Conservation (phyloP, 1,284 basidiomycete species). For the Trametes pubescens region DNA sequence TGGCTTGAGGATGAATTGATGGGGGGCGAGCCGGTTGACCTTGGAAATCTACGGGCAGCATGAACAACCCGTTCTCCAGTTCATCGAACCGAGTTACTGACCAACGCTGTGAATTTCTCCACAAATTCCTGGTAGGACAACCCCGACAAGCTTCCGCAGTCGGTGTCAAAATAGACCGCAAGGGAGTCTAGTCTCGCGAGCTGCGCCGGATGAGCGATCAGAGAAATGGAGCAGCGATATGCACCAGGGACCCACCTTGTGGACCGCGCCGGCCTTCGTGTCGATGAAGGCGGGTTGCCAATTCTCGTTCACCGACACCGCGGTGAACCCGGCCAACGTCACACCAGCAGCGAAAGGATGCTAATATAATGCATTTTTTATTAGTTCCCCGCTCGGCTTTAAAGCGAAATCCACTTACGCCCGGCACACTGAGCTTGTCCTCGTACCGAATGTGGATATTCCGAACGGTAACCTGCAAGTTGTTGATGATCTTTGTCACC, state of each 20-base stretch:
- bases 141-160: conserved; percentile 84
- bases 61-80: background rate
- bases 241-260: conserved; percentile 69
- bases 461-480: conserved; percentile 94
- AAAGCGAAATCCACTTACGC: conserved; percentile 56
- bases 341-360: conserved; percentile 96
- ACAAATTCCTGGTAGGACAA: conserved; percentile 75
- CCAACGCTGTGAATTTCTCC: conserved; percentile 82
- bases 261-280: conserved; percentile 87
- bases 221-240: no score
- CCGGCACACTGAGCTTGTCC: conserved; percentile 93
- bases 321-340: conserved; percentile 93
- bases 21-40: conserved; percentile 61
- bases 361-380: conserved; percentile 46
- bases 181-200: conserved; percentile 90
- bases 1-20: conserved; percentile 97
- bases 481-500: conserved; percentile 93
- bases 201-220: conserved; percentile 47
- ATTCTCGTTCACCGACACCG: conserved; percentile 90
- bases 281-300: conserved; percentile 98
- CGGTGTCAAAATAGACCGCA: conserved; percentile 97
- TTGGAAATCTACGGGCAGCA: conserved; percentile 66
- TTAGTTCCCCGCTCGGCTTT: background rate
- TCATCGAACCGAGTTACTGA: conserved; percentile 43
- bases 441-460: conserved; percentile 98